Base-by-base conservation (phyloP, 2,329 filamentous ascomycete genomes). In the Claviceps pazoutovae region DNA sequence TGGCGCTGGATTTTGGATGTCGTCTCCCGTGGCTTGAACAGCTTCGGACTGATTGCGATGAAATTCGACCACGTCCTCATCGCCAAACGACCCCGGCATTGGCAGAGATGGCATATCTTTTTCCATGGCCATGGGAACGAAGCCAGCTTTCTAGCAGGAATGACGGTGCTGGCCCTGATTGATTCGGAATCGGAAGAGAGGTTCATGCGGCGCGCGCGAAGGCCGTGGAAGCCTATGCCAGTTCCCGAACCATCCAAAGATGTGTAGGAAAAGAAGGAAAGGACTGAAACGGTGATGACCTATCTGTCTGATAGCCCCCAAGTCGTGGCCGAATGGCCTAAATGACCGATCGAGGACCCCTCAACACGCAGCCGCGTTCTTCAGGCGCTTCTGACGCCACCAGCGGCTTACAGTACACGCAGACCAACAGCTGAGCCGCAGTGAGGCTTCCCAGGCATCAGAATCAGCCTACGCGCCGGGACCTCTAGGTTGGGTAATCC, bases 31-130 rank as follows among this genome's bases (percentile, higher is more conserved):
- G 23, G 54, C 53, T 2, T 58, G 56, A 2, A 66, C 53, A 9
- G 55, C 54, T 37, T 59, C 56, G 26, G 63, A 62, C 1, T 62
- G 61, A 11, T 64, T 60, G n/a, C 60, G 57, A 50, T 62, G 59
- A 30, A 62, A 60, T 30, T 61, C 60, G 41, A 62, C 55, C 43
- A 61, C 61, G 41, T 65, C 61, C n/a, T 62, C 63, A 6, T 64
- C 58, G 14, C 57, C 53, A 42, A 64, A 65, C 13, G 62, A 56
- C 5, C 60, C 61, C 11, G 65, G 62, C 57, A 64, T 62, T 23
- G 60, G 51, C 23, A 51, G 56, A 26, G 53, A 54, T 23, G 56
- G 52, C 41, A 50, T 56, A 34, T 50, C 52, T 34, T 49, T 55
- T 38, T 51, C 56, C 46, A 48, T 51, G 37, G 16, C 5, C 6